Percentiles rank a stretch among this genome's conserved stretches.
Evolutionary conservation across 352 stramenopile genomes (phyloP).

Genomic region (Halophytophthora batemanensis): DNA sequence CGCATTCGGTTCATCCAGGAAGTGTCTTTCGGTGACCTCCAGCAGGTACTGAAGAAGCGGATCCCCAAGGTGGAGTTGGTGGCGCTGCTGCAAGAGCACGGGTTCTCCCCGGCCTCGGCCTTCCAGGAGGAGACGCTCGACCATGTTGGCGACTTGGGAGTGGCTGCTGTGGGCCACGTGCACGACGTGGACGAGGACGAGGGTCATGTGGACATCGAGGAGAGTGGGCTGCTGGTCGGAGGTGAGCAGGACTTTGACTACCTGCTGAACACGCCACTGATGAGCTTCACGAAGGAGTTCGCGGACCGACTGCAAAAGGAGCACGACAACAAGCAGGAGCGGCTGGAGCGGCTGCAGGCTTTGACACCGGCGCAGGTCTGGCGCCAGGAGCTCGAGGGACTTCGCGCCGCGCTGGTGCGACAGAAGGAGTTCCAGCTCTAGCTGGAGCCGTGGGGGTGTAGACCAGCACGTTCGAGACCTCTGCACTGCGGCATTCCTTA

Average conservation of each 20-base stretch:
- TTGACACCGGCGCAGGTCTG: constrained; percentile 89
- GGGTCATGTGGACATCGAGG: constrained; percentile 12
- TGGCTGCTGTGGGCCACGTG: constrained; percentile 18
- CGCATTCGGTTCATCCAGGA: constrained; percentile 97
- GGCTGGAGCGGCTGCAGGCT: constrained; percentile 84
- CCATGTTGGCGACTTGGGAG: constrained; percentile 23
- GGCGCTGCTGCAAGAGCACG: constrained; percentile 41
- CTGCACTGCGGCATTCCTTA: neutral
- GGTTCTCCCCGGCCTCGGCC: constrained; percentile 44
- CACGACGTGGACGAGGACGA: constrained; percentile 3
- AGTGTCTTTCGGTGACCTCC: constrained; percentile 91
- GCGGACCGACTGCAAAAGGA: constrained; percentile 90
- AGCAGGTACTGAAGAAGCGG: constrained; percentile 84
- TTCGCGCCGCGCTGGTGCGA: constrained; percentile 57
- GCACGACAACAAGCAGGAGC: constrained; percentile 84
- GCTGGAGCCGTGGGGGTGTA: neutral
- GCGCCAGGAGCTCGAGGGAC: constrained; percentile 54
- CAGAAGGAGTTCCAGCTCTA: constrained; percentile 67
- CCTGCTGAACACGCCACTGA: constrained; percentile 97
- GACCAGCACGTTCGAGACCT: neutral
- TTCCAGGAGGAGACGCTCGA: constrained; percentile 43
- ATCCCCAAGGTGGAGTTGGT: constrained; percentile 64
- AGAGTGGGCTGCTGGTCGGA: constrained; percentile 34
- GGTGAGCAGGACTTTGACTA: constrained; percentile 92
- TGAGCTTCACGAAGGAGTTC: constrained; percentile 97